phyloP scores from a whole-genome alignment of 2,329 filamentous ascomycete species.

The Claviceps sp. region DNA sequence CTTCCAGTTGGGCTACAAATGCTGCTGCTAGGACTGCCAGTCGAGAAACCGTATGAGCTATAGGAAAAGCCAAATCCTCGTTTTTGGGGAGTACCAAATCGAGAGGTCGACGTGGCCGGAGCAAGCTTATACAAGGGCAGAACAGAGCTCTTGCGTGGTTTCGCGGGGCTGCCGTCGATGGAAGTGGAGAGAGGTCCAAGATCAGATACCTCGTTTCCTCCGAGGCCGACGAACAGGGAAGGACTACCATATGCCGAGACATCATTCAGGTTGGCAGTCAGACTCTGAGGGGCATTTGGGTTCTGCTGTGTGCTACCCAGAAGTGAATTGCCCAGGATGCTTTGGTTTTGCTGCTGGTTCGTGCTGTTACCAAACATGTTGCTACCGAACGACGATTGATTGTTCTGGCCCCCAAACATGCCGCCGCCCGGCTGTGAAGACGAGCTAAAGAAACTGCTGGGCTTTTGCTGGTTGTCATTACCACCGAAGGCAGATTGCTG shows the following conservation, averaged over 20 bases:
- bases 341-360: constrained; percentile 36
- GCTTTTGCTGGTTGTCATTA: constrained; percentile 24
- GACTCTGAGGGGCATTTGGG: constrained; percentile 42
- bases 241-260: constrained; percentile 82
- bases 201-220: constrained; percentile 48
- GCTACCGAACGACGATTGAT: constrained; percentile 29
- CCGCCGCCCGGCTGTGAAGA: constrained; percentile 31
- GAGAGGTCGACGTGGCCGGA: constrained; percentile 56
- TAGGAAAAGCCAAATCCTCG: constrained; percentile 86
- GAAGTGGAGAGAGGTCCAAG: constrained; percentile 88
- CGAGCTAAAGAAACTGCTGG: constrained; percentile 39
- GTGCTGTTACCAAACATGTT: constrained; percentile 32
- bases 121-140: constrained; percentile 81
- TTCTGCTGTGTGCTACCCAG: constrained; percentile 41
- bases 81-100: constrained; percentile 73
- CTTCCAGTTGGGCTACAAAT: constrained; percentile 53
- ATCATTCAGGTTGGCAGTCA: constrained; percentile 71
- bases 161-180: constrained; percentile 53
- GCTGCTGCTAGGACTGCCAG: constrained; percentile 50
- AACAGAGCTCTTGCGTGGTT: constrained; percentile 65
- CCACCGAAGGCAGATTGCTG: constrained; percentile 35
- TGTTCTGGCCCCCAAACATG: constrained; percentile 39
- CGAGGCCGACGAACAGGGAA: constrained; percentile 68
- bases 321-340: constrained; percentile 36
- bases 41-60: constrained; percentile 77